A percentile compares a stretch with the other conserved stretches of the same genome.
phyloP scores from a whole-genome alignment of 805 yeast genomes.

The Jamesozyma lodderae region DNA sequence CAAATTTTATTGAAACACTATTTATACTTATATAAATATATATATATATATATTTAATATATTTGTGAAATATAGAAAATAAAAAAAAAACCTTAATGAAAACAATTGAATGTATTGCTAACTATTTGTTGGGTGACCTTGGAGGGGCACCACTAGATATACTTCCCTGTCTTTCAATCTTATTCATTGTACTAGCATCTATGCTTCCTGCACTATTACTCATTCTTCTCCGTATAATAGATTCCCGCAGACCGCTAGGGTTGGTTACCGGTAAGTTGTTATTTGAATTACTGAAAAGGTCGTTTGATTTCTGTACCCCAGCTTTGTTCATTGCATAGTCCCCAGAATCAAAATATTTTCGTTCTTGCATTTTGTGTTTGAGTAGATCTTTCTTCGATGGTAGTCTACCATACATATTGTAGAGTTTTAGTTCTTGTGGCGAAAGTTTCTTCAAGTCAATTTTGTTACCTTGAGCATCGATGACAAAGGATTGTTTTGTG shows the following conservation, averaged over 20 bases:
- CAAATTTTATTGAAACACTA: constrained; percentile 3
- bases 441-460: constrained; percentile 50
- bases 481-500: constrained; percentile 7
- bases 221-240: constrained; percentile 29
- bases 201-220: constrained; percentile 28
- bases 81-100: neutral
- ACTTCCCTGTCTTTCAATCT: constrained; percentile 26
- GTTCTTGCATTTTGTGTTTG: constrained; percentile 68
- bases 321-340: constrained; percentile 83
- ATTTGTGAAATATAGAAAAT: neutral
- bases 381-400: constrained; percentile 75
- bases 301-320: constrained; percentile 35
- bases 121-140: constrained; percentile 26
- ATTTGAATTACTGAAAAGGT: constrained; percentile 18
- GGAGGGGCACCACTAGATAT: constrained; percentile 32
- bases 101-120: neutral
- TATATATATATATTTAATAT: constrained; percentile 1
- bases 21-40: neutral
- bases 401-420: constrained; percentile 73
- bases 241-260: constrained; percentile 30
- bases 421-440: constrained; percentile 73
- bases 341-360: constrained; percentile 89
- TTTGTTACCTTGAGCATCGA: constrained; percentile 9
- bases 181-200: constrained; percentile 12
- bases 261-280: constrained; percentile 30